phyloP scores from a whole-genome alignment of 345 rosid species.

The Murraya paniculata region DNA sequence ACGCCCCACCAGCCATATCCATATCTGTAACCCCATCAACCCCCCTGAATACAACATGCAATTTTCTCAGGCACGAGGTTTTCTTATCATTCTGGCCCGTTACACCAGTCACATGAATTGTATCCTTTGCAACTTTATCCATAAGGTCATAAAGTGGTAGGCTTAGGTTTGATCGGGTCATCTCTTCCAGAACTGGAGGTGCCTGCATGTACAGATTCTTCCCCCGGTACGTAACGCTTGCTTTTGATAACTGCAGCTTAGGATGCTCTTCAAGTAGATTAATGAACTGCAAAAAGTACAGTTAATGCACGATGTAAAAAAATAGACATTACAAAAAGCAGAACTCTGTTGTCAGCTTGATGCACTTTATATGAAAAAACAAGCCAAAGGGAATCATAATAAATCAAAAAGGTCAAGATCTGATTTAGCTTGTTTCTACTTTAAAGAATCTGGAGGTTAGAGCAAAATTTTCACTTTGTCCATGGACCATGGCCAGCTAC shows the following conservation, averaged over 20 bases:
- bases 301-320: not conserved
- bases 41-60: constrained; percentile 71
- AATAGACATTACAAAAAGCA: not conserved
- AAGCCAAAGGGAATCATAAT: not conserved
- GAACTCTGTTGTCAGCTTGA: not conserved
- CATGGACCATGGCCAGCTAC: too few species aligned
- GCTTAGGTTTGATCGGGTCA: constrained; percentile 71
- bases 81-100: constrained; percentile 53
- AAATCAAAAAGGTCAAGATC: not conserved
- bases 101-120: constrained; percentile 55
- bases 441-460: not conserved
- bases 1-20: constrained; percentile 88
- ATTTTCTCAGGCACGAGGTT: constrained; percentile 51
- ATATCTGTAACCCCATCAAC: constrained; percentile 62
- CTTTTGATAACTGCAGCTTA: constrained; percentile 62
- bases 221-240: constrained; percentile 61
- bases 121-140: constrained; percentile 59
- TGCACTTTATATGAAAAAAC: not conserved
- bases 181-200: constrained; percentile 88
- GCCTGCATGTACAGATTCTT: constrained; percentile 89
- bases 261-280: constrained; percentile 80
- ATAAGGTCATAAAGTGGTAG: constrained; percentile 64
- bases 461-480: not conserved
- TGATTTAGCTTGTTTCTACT: not conserved
- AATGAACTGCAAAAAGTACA: constrained; percentile 52